phyloP scores from a whole-genome alignment of 139 green algal species.

The Zygnema cylindricum region DNA sequence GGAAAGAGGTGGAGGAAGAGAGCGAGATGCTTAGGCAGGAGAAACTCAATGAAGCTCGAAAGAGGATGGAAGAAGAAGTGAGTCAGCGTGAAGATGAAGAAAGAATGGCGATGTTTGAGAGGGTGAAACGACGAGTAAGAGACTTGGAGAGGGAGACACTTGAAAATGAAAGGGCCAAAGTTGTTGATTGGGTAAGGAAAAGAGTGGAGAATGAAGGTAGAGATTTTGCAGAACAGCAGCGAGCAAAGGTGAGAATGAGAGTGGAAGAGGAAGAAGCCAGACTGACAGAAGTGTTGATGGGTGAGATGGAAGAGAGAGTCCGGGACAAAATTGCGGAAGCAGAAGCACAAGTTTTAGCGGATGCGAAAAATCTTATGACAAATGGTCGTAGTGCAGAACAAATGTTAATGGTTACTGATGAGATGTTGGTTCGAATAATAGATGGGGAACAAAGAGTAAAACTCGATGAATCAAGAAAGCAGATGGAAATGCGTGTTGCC shows the following conservation, averaged over 20 bases:
- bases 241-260: conserved; percentile 2
- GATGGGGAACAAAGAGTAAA: not conserved
- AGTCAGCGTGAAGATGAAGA: not conserved
- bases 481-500: conserved; percentile 10
- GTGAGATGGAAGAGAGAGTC: not conserved
- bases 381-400: not conserved
- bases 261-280: conserved; percentile 9
- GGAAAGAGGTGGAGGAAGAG: not conserved
- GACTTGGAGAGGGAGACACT: not conserved
- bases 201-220: not conserved
- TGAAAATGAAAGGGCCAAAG: conserved; percentile 3
- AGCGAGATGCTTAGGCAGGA: not conserved
- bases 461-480: not conserved
- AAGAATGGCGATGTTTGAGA: not conserved
- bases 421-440: not conserved
- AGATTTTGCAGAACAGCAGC: not conserved
- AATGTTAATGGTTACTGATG: not conserved
- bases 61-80: not conserved
- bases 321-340: not conserved
- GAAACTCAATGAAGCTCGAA: not conserved
- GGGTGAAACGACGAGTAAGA: not conserved
- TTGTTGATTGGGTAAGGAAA: conserved; percentile 15
- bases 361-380: not conserved
- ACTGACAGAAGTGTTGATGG: not conserved
- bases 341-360: not conserved